phyloP scores from a whole-genome alignment of 2,329 filamentous ascomycete species.

The Chrysosphaeria jannelii region DNA sequence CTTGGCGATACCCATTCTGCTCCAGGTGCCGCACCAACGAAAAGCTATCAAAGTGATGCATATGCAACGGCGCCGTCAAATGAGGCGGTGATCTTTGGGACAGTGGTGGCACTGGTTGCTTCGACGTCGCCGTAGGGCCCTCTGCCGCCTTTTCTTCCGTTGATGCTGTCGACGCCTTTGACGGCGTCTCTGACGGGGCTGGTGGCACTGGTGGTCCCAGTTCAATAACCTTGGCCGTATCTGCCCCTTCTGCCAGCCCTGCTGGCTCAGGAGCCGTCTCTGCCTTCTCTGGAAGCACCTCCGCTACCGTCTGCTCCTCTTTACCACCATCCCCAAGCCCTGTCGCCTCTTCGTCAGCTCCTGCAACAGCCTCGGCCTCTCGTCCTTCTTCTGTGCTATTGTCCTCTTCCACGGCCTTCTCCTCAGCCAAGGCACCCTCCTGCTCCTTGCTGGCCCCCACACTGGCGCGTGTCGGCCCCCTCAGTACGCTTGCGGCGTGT shows the following conservation, averaged over 20 bases:
- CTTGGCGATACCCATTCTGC: slow-evolving; percentile 35
- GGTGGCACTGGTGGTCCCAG: not conserved
- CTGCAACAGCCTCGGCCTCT: not conserved
- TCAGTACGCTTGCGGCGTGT: too few species aligned
- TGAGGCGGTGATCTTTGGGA: slow-evolving; percentile 22
- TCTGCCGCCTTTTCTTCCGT: not conserved
- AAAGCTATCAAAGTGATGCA: slow-evolving; percentile 94
- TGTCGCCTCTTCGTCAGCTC: not conserved
- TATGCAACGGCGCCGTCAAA: slow-evolving; percentile 44
- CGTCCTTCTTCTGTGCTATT: too few species aligned
- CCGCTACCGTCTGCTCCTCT: not conserved
- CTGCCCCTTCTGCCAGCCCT: not conserved
- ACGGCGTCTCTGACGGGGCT: too few species aligned
- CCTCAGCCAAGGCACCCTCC: too few species aligned
- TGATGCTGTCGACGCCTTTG: slow-evolving; percentile 1
- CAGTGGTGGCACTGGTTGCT: not conserved
- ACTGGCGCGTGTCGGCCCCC: too few species aligned
- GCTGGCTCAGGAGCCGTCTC: not conserved
- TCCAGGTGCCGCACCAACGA: slow-evolving; percentile 57
- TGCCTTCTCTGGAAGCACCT: not conserved
- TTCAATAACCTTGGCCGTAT: not conserved
- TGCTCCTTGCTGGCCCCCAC: too few species aligned
- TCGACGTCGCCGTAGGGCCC: not conserved
- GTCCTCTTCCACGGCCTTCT: too few species aligned
- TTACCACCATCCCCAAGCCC: not conserved